A percentile compares a stretch with the other conserved stretches of the same genome.
Conservation (phyloP, 75 land plant species). For the Sequoia sempervirens region DNA sequence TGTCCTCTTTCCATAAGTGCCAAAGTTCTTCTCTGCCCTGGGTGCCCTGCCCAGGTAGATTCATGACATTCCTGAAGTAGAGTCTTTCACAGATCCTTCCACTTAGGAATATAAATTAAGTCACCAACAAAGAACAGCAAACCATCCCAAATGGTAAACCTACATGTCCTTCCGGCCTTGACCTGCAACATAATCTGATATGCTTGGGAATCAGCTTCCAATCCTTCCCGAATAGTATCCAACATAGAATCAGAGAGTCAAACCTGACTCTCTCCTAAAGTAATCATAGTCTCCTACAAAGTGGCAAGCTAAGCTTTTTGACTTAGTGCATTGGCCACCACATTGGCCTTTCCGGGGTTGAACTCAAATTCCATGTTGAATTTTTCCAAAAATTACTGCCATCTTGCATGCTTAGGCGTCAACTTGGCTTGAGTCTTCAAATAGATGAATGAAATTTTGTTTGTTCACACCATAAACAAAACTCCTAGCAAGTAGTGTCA, state of each 20-base stretch:
- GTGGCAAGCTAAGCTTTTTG: background rate
- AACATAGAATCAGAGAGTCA: background rate
- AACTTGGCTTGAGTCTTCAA: no score
- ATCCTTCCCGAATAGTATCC: background rate
- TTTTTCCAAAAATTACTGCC: no score
- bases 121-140: background rate
- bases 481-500: no score
- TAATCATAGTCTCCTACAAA: no score
- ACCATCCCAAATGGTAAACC: background rate
- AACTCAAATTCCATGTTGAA: no score
- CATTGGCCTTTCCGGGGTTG: background rate
- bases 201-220: background rate
- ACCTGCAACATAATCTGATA: background rate
- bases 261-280: no score
- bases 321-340: background rate
- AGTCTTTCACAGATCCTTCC: background rate
- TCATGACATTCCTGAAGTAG: no score
- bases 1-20: background rate
- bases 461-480: no score
- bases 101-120: background rate
- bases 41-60: no score
- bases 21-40: background rate
- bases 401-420: no score
- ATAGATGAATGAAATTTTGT: no score
- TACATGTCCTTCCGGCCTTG: background rate